Evolutionary conservation across 202 grass and related monocot species (phyloP), one percentile per base, ranked within the genome.

Genomic region (Alloteropsis angusta): DNA sequence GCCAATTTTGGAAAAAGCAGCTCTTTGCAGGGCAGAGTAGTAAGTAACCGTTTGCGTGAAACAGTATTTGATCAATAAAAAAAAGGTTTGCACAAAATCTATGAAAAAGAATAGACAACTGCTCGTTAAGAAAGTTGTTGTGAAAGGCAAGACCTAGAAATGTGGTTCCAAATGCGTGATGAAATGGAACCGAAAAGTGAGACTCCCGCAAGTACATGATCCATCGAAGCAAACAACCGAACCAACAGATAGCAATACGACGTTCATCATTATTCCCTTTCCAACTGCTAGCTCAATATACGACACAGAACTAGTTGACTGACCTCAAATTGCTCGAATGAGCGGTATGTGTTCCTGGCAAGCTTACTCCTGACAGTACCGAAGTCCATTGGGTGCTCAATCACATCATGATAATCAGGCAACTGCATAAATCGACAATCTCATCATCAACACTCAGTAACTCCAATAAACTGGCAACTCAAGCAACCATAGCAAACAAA

Each of bases 331-430:
- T 99, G 90, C 81, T 99, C 96, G 21, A 99, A 90, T 7, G 86
- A 99, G 68, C 79, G 82, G 70, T 99, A 99, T 16, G 54, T 82
- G 76, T 93, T 91, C 79, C 82, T 88, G 15, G 86, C 88, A 70
- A 99, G 84, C 77, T 99, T 99, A 87, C 84, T 96, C 88, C 77
- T 95, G 59, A 99, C 78, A 0, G 96, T 99, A 37, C 92, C 59
- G 5, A 94, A 98, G 85, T 97, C 94, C 94, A 97, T 97, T 49
- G 94, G 94, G 75, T 92, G 94, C 65, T 97, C 91, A 81, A 97
- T 92, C 83, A 97, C 91, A 85, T 94, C 91, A 54, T 88, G 76
- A 82, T 97, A 97, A 80, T 97, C 95, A 83, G 95, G 96, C 75
- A 99, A 81, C 96, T 99, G 83, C 60, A 66, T 69, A 61, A 84